Evolutionary conservation across 306 rosid genomes (phyloP).

Genomic region (Macrotyloma uniflorum): DNA sequence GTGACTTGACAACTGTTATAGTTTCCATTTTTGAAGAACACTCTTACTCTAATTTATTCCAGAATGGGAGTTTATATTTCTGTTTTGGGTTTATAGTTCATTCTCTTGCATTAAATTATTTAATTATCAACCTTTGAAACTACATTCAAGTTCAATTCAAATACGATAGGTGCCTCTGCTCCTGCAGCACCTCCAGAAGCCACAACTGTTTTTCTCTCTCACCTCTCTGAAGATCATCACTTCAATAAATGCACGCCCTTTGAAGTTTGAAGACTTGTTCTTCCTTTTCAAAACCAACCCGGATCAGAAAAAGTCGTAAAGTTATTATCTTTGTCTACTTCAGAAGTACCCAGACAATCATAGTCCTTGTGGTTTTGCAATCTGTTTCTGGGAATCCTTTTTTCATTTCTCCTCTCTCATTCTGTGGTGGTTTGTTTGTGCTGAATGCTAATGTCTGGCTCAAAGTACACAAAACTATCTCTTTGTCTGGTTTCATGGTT

Average conservation of each 20-base stretch:
- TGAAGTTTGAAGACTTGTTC: neutral
- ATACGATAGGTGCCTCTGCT: slow-evolving; percentile 7
- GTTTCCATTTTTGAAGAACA: neutral
- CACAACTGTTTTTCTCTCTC: neutral
- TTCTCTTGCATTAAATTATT: neutral
- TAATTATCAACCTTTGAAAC: neutral
- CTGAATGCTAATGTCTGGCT: slow-evolving; percentile 3
- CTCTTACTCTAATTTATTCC: neutral
- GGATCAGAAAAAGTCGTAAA: neutral
- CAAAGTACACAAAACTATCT: slow-evolving; percentile 26
- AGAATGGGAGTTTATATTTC: neutral
- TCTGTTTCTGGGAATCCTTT: neutral
- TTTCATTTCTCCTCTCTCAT: neutral
- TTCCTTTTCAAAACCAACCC: neutral
- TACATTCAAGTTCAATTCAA: slow-evolving; percentile 9
- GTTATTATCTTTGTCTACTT: slow-evolving; percentile 2
- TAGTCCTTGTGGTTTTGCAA: neutral
- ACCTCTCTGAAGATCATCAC: neutral
- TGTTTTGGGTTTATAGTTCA: neutral
- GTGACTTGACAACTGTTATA: neutral
- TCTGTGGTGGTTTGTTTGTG: neutral
- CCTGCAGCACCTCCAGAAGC: slow-evolving; percentile 10
- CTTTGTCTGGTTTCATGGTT: slow-evolving; percentile 31
- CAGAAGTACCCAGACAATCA: neutral
- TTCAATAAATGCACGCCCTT: slow-evolving; percentile 34